Base-by-base conservation (phyloP, 345 rosid species). In the Eucalyptus globulus region DNA sequence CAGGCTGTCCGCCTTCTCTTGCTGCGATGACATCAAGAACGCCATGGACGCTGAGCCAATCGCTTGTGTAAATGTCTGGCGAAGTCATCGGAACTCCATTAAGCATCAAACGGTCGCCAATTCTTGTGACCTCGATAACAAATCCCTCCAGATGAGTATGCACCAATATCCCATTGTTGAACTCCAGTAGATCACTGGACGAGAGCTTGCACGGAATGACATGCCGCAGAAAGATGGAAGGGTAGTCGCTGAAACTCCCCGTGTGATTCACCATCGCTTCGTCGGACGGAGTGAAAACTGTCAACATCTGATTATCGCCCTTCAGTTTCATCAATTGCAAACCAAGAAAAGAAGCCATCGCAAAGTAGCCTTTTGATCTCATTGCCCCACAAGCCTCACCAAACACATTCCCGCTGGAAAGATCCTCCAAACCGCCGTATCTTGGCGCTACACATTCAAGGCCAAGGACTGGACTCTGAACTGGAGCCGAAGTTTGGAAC, bases 281-380 rank as follows among this genome's bases (percentile, higher is more conserved):
- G n/a, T 93, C 95, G 9, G 40, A 67, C 3, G 94, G 95, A 86
- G 95, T 89, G 50, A 93, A 93, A 7, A 93, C 26, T 2, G 94
- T 93, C n/a, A 94, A 76, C 19, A 4, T 14, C 43, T 80, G 69
- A 34, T 67, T 22, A 13, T 87, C 89, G 86, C 43, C 89, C 51
- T 91, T 87, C 67, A 88, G 87, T 37, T 87, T 49, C 45, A 90
- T 43, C 86, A 94, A 80, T 86, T 93, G 93, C 92, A 92, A 58
- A 80, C 90, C 91, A 26, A 94, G 93, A 92, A 94, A 93, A 4
- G 95, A 91, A 15, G 93, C 94, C 93, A 93, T 91, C 22, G 92
- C 40, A 49, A 92, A 92, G 91, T 88, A 91, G 15, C 92, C 93
- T 49, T 80, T 88, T 14, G 94, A 89, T 85, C 92, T 89, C 91